Conservation (phyloP, 176 grass and related monocot species). For the Saccharum spontaneum region DNA sequence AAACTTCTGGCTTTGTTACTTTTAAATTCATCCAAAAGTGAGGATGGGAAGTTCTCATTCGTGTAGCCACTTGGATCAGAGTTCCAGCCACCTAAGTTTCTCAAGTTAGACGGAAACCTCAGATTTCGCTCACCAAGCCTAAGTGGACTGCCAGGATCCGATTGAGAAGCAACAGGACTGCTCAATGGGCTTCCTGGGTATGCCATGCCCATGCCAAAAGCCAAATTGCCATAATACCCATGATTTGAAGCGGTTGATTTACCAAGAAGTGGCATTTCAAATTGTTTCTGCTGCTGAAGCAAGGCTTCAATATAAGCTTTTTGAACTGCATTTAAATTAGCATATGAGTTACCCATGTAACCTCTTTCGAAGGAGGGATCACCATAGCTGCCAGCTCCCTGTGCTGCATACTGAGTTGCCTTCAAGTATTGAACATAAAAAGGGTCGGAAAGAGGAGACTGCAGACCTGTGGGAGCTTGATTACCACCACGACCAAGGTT, state of each 20-base stretch:
- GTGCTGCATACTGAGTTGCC: constrained; percentile 60
- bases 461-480: constrained; percentile 49
- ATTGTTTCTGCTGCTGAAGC: constrained; percentile 86
- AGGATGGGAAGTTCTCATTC: constrained; percentile 74
- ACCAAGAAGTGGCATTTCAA: constrained; percentile 63
- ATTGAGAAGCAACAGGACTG: constrained; percentile 58
- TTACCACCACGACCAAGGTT: constrained; percentile 53
- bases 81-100: constrained; percentile 63
- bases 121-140: constrained; percentile 65
- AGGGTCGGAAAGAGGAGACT: constrained; percentile 59
- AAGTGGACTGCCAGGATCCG: constrained; percentile 68
- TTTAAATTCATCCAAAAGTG: constrained; percentile 95
- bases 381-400: constrained; percentile 44
- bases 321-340: constrained; percentile 64
- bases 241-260: constrained; percentile 66
- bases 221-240: constrained; percentile 60
- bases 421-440: constrained; percentile 80
- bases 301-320: constrained; percentile 81
- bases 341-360: constrained; percentile 52
- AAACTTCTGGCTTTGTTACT: constrained; percentile 89
- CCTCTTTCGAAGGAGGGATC: constrained; percentile 60
- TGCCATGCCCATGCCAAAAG: constrained; percentile 59
- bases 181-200: constrained; percentile 84
- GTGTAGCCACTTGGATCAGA: constrained; percentile 57
- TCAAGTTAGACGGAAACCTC: constrained; percentile 62